Evolutionary conservation across 169 alveolate species (phyloP).

Genomic region (Plasmodium yoelii): DNA sequence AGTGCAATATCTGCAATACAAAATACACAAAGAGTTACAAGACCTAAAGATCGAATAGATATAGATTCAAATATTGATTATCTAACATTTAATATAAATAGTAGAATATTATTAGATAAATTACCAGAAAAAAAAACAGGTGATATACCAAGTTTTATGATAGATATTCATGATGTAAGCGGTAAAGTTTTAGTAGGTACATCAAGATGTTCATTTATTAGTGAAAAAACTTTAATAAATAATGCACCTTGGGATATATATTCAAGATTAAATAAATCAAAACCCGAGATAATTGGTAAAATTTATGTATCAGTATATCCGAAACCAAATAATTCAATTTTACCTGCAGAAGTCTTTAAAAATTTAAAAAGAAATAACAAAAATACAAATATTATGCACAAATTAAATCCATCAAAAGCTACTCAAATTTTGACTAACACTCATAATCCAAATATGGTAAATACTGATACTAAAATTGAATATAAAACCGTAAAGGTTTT

Average conservation of each 20-base stretch:
- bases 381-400: background rate
- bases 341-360: constrained; percentile 87
- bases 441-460: background rate
- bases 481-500: background rate
- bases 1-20: constrained; percentile 59
- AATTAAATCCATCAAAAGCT: background rate
- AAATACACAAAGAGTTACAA: constrained; percentile 74
- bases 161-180: constrained; percentile 80
- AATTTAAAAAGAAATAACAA: constrained; percentile 28
- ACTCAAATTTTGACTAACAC: background rate
- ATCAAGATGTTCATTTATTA: constrained; percentile 78
- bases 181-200: constrained; percentile 73
- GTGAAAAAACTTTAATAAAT: constrained; percentile 78
- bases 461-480: background rate
- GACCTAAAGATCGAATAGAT: constrained; percentile 40
- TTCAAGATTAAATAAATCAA: constrained; percentile 71
- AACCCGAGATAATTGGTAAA: constrained; percentile 80
- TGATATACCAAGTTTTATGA: constrained; percentile 83
- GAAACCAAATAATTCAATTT: constrained; percentile 81
- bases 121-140: constrained; percentile 87
- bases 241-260: constrained; percentile 82
- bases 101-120: constrained; percentile 71
- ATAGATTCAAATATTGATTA: constrained; percentile 44
- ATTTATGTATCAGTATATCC: constrained; percentile 83
- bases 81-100: constrained; percentile 80